A percentile compares a stretch with the other conserved stretches of the same genome.
These are phyloP conservation scores for Lentinula sp. DNA, from an alignment of 768 basidiomycete species.

Conservation along the genomic window DNA sequence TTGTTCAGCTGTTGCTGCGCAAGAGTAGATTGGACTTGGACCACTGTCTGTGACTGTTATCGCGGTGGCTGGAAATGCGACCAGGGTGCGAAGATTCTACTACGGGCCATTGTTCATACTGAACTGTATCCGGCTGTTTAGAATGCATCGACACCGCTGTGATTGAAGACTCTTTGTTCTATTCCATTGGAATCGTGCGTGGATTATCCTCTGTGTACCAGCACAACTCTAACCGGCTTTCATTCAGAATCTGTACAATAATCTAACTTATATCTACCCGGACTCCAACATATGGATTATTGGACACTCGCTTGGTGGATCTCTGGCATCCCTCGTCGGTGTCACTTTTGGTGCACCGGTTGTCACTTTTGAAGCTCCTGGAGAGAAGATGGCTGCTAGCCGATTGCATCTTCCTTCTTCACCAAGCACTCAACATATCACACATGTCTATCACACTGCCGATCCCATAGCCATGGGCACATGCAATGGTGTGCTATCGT, in stretches of 20 bases:
- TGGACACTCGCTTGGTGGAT: conserved; percentile 67
- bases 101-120: no score
- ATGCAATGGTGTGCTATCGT: conserved; percentile 75
- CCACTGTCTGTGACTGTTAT: conserved; percentile 88
- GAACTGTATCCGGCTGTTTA: neutral
- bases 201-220: neutral
- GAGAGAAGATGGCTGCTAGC: conserved; percentile 72
- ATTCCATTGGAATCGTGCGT: conserved; percentile 82
- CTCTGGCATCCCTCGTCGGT: conserved; percentile 78
- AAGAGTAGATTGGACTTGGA: conserved; percentile 87
- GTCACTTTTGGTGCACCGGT: conserved; percentile 85
- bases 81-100: conserved; percentile 21
- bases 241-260: conserved; percentile 85
- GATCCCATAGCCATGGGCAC: conserved; percentile 92
- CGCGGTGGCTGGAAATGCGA: conserved; percentile 77
- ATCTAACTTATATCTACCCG: conserved; percentile 89
- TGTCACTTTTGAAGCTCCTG: conserved; percentile 86
- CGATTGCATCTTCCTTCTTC: conserved; percentile 85
- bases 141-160: conserved; percentile 73
- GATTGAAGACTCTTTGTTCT: conserved; percentile 79
- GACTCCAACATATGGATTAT: conserved; percentile 84
- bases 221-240: neutral
- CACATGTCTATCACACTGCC: conserved; percentile 90
- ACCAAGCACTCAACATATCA: conserved; percentile 75
- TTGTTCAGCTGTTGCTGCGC: conserved; percentile 96